Base-by-base conservation (phyloP, 169 alveolate genomes). In the Plasmodium chabaudi region DNA sequence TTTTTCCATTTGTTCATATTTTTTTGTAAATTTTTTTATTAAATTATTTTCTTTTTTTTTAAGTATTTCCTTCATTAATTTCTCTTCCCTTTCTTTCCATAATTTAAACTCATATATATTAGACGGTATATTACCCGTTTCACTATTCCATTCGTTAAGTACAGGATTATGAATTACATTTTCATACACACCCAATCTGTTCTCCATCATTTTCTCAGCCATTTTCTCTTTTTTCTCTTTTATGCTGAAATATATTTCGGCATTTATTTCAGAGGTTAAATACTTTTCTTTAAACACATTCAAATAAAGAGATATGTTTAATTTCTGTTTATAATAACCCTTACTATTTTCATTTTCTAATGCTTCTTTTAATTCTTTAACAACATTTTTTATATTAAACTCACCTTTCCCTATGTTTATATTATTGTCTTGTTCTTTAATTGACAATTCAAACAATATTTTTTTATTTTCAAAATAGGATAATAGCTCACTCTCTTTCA, bases 201-300 rank as follows among this genome's bases (percentile, higher is more conserved):
- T 51, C 44, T 46, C 75, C 1, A n/a, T 47, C 19, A 34, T 34
- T 51, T 17, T 70, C 15, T 6, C 42, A 21, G 2, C 47, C 60
- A 49, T 25, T 5, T 21, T 17, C 13, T 0, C 5, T 2, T 7
- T 63, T 13, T 63, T 44, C 9, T 57, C 69, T 10, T 63, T 44
- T 5, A 27, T n/a, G 27, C 75, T 75, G 13, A 75, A 46, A 75
- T 17, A 75, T 1, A 75, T 19, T 12, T 19, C 67, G 9, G 51
- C 34, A 47, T 44, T 47, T 19, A 75, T 25, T 56, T 75, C 88
- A 9, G 88, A 75, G 6, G 88, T 75, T 57, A 75, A 63, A 25
- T 75, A 75, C n/a, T 75, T 75, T 23, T 75, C 88, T 25, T 75
- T 75, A 75, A 75, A 75, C 9, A 75, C 88, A 55, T 63, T 51